Conservation (phyloP, 345 rosid genomes). For the Eucalyptus cladocalyx region DNA sequence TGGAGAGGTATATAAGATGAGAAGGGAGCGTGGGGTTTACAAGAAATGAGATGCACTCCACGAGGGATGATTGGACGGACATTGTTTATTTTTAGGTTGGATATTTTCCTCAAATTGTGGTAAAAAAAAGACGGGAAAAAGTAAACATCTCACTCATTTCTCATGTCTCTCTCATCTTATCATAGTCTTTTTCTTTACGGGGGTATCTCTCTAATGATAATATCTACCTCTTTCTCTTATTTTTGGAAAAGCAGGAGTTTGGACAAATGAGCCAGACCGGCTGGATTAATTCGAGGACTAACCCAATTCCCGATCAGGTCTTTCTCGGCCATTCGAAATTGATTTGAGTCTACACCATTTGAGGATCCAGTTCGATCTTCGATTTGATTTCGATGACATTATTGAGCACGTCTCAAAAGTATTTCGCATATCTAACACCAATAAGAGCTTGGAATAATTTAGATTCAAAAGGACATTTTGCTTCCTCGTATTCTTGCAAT, state of each 20-base stretch:
- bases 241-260: not conserved
- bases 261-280: not conserved
- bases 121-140: not conserved
- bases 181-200: not conserved
- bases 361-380: not conserved
- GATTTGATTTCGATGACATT: not conserved
- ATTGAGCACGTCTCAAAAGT: not conserved
- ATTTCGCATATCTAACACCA: not conserved
- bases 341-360: not conserved
- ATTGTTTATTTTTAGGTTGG: conserved; percentile 8
- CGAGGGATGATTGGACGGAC: conserved; percentile 37
- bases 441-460: not conserved
- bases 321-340: not conserved
- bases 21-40: conserved; percentile 24
- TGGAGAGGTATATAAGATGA: conserved; percentile 4
- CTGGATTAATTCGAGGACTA: not conserved
- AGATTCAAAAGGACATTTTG: not conserved
- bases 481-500: not conserved
- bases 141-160: not conserved
- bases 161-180: not conserved
- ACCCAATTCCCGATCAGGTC: not conserved
- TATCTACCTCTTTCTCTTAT: not conserved
- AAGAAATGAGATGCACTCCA: conserved; percentile 17
- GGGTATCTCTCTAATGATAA: not conserved
- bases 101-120: conserved; percentile 14